Base-by-base conservation (phyloP, 1,284 basidiomycete species). In the Thelephora terrestris region DNA sequence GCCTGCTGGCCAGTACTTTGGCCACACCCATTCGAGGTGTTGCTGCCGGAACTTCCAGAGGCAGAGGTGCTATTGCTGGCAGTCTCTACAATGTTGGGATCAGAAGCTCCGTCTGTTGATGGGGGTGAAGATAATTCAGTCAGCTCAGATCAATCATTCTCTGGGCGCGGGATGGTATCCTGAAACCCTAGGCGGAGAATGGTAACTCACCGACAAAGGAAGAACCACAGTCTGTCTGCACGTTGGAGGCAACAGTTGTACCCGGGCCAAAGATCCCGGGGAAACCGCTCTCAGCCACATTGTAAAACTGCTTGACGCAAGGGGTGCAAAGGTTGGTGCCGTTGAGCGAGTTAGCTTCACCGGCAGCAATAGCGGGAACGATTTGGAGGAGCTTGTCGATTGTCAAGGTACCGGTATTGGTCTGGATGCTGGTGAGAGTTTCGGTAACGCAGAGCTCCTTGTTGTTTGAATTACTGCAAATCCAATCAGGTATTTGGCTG, bases 241-340 rank as follows among this genome's bases (percentile, higher is more conserved):
- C 51, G 14, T 60, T 61, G 20, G 65, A 54, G 16, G 60, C 58
- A 7, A 59, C 52, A 39, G 7, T 37, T n/a, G n/a, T 27, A 53
- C 64, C 55, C 36, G 60, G 49, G 43, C 49, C 52, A 46, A 62
- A 51, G 14, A 71, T 34, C 40, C 52, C 56, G 12, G 76, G 73
- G 48, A 70, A 58, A 29, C 67, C 61, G 18, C 56, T 46, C 47
- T 63, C 64, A 46, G 76, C 50, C 52, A 76, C 60, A 58, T 72
- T 74, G 64, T 71, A 78, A 4, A 68, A 64, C 40, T 64, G 69
- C 64, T 81, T 77, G 52, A 66, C 58, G 61, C 80, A 81, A 61
- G 75, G 64, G 29, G 75, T 69, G 67, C 78, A 81, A 27, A 68
- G 68, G 25, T 75, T 62, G 54, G 73, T 76, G 34, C 59, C 50